Base-by-base conservation (phyloP, 2,329 filamentous ascomycete genomes). In the Coleophoma crateriformis region DNA sequence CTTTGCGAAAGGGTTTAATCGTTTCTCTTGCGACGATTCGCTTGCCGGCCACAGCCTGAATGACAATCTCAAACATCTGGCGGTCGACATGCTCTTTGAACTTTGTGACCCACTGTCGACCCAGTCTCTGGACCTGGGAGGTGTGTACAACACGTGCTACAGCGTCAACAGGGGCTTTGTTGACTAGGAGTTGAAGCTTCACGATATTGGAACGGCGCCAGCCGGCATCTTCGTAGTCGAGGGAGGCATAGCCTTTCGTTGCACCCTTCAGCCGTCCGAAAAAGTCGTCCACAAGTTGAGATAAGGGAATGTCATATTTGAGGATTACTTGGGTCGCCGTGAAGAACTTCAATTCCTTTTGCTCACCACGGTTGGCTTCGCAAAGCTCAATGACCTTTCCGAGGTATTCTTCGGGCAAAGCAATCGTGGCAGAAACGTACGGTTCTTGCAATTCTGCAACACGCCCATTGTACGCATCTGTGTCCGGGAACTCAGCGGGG, bases 21-120 rank as follows among this genome's bases (percentile, higher is more conserved):
- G 91, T 96, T 66, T 97, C 94, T 63, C 94, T 78, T 0, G 94
- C 94, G 4, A 99, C 81, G 46, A 99, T 85, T 46, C 85, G 81
- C 58, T 82, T 84, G 3, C 91, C 92, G 0, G 88, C 86, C 0
- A 88, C 85, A 3, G 94, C 92, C 69, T 99, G 94, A 55, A 99
- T 97, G 49, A 97, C 76, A 19, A 99, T 83, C 71, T 99, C 94
- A 34, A 96, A 99, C 84, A 97, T 94, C 68, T 99, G 94, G 15
- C 94, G 77, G 62, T 96, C 88, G 17, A 99, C 92, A 61, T 97
- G 92, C 67, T 96, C 85, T 64, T 96, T 97, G 76, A 99, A 97
- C 68, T 95, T 96, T 38, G 81, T 84, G 6, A 96, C 92, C 94
- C 94, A 99, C 50, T 84, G 77, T 44, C 89, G 79, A 4, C 90